Conservation (phyloP, 305 asterid species). For the Fraxinus ornus region DNA sequence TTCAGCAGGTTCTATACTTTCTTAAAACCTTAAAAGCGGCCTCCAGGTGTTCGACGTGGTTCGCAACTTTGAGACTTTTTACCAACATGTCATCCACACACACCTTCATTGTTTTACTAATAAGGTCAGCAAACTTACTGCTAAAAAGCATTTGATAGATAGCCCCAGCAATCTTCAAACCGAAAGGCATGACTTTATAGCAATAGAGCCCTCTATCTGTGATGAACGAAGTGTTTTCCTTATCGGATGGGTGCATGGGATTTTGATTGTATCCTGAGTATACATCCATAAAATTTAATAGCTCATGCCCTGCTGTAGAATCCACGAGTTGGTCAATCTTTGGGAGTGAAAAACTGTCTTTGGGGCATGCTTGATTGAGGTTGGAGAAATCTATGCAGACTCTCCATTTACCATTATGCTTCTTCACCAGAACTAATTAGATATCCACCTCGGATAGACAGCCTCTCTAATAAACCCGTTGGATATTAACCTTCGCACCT, state of each 20-base stretch:
- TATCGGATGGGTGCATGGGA: not conserved
- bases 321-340: not conserved
- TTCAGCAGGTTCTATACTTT: too few species aligned
- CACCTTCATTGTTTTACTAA: too few species aligned
- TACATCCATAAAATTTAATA: too few species aligned
- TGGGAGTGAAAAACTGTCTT: not conserved
- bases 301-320: not conserved
- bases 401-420: not conserved
- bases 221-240: not conserved
- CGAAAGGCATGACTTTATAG: not conserved
- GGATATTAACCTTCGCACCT: not conserved
- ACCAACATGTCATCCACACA: too few species aligned
- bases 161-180: not conserved
- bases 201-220: not conserved
- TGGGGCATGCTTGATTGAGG: not conserved
- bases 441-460: not conserved
- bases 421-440: not conserved
- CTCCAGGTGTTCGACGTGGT: too few species aligned
- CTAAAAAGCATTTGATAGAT: not conserved
- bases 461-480: not conserved
- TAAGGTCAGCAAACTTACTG: not conserved
- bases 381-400: not conserved
- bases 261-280: not conserved
- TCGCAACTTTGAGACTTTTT: too few species aligned
- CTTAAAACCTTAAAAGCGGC: too few species aligned